Percentiles rank a stretch among this genome's conserved stretches.
These are phyloP conservation scores for Fusarium coicis DNA, from an alignment of 2,329 filamentous ascomycete genomes.

Conservation along the genomic window DNA sequence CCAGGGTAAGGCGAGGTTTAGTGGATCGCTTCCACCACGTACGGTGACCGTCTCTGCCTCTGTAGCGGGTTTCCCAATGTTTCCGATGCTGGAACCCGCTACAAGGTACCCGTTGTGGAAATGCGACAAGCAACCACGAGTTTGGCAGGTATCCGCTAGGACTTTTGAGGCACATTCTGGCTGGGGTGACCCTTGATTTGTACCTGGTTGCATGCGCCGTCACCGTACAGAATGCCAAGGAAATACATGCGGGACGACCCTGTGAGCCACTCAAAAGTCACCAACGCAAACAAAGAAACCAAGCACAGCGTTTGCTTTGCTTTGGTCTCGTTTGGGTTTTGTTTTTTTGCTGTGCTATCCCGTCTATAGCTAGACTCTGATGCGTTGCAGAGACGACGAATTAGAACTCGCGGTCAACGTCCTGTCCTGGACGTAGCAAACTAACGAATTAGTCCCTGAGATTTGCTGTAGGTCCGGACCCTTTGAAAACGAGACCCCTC, in stretches of 20 bases:
- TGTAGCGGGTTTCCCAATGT: constrained; percentile 15
- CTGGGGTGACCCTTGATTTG: background rate
- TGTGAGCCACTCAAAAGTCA: constrained; percentile 14
- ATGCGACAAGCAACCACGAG: constrained; percentile 6
- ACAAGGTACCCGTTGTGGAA: constrained; percentile 8
- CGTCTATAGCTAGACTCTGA: background rate
- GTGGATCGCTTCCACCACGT: constrained; percentile 27
- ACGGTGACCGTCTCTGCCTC: background rate
- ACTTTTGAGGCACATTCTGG: background rate
- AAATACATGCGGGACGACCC: constrained; percentile 28
- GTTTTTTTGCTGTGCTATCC: constrained; percentile 2
- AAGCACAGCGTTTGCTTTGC: background rate
- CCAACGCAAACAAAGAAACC: constrained; percentile 23
- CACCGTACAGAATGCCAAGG: constrained; percentile 15
- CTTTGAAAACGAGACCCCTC: constrained; percentile 13
- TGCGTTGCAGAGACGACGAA: constrained; percentile 10
- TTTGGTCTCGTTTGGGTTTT: background rate
- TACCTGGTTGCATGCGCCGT: constrained; percentile 18
- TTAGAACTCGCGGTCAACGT: background rate
- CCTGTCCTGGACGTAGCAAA: background rate
- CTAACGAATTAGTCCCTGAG: constrained; percentile 8
- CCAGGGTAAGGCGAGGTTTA: constrained; percentile 19
- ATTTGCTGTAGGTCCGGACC: constrained; percentile 22
- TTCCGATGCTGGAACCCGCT: constrained; percentile 13
- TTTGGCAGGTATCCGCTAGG: constrained; percentile 23